phyloP scores from a whole-genome alignment of 208 protist species.

The Trypanosoma scelopori region DNA sequence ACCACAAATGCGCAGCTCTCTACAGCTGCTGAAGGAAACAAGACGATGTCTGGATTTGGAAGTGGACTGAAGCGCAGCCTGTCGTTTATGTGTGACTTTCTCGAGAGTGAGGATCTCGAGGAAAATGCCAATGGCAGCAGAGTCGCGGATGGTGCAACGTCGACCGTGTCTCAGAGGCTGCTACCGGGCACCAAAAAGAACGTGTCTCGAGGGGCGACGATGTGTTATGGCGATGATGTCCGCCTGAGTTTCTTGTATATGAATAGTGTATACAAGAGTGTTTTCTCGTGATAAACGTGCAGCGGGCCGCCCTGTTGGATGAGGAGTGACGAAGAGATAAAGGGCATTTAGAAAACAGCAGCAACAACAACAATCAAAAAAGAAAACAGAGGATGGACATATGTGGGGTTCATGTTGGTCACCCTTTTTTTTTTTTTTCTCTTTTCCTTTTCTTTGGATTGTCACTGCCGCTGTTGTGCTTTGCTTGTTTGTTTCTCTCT shows the following conservation, averaged over 20 bases:
- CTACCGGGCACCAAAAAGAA: neutral
- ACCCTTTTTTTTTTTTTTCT: neutral
- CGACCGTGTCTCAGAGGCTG: neutral
- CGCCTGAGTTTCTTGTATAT: conserved; percentile 34
- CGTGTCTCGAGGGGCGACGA: neutral
- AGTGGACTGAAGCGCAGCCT: conserved; percentile 9
- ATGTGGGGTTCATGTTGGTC: neutral
- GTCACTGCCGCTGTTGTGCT: neutral
- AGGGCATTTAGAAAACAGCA: too few relatives aligned
- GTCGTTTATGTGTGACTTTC: conserved; percentile 3
- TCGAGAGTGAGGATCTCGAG: conserved; percentile 15
- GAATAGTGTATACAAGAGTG: conserved; percentile 28
- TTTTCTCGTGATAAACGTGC: too few relatives aligned
- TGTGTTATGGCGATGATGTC: conserved; percentile 27
- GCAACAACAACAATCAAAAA: neutral
- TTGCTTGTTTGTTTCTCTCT: neutral
- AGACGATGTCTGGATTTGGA: neutral
- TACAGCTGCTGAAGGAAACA: conserved; percentile 15
- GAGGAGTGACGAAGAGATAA: too few relatives aligned
- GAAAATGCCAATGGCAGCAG: neutral
- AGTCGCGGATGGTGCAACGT: neutral
- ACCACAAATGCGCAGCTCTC: conserved; percentile 6
- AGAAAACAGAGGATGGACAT: neutral
- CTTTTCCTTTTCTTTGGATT: too few relatives aligned
- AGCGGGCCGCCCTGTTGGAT: too few relatives aligned